Base-by-base conservation (phyloP, 1,139 yeast species). In the Tardiomyces depauwii region DNA sequence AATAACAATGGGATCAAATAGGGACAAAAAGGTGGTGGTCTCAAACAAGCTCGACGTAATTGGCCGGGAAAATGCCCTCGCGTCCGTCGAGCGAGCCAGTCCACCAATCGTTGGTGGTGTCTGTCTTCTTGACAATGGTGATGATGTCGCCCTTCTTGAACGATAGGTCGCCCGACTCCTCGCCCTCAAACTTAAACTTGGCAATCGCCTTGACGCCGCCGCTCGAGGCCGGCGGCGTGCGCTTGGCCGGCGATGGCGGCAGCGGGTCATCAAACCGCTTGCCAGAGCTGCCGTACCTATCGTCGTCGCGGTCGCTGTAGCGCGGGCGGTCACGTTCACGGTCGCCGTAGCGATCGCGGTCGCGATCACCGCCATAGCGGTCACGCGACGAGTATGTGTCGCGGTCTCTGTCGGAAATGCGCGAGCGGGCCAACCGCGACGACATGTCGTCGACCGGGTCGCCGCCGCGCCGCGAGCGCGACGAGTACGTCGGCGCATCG, bases 61-160 rank as follows among this genome's bases (percentile, higher is more conserved):
- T 91, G 1, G 98, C 98, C 10, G 98, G 98, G 73, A 91, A 91
- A 23, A 89, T 88, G 44, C 98, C 98, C 53, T 86, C 84, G 48
- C 66, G 67, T 5, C 94, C 93, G 56, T 83, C 84, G 49, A 80
- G 72, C 60, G 83, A 78, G 18, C 98, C 98, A 0, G 96, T 88
- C 98, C 98, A 91, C 98, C 98, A 91, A 62, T 91, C 98, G 62
- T 91, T 95, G 44, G 80, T 77, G 12, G 95, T 82, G 14, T 83
- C 88, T 13, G 94, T 78, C 63, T 83, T 86, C 64, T 88, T 86
- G 45, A 85, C 69, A 54, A 91, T 83, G 41, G 86, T 83, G 57
- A 91, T 85, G n/a, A 86, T 85, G 64, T 91, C 98, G 47, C 98
- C 98, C 69, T 91, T 91, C 55, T 78, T 81, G 72, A 91, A 91